phyloP scores from a whole-genome alignment of 2,329 filamentous ascomycete genomes.

The Phialocephala sp. region DNA sequence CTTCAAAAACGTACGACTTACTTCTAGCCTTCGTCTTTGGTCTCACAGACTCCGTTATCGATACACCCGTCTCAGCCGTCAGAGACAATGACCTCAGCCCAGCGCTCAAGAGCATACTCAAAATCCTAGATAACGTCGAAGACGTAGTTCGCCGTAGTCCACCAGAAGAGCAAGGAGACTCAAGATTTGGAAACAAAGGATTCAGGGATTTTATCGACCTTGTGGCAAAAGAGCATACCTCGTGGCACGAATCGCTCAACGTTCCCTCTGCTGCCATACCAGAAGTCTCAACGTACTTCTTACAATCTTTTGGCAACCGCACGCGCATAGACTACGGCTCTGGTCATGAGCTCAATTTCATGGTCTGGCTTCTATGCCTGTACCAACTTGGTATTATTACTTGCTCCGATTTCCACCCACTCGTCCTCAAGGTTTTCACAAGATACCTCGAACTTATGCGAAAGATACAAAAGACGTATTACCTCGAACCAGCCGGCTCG shows the following conservation, averaged over 20 bases:
- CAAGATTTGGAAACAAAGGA: conserved; percentile 91
- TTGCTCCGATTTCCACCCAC: conserved; percentile 68
- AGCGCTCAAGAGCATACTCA: conserved; percentile 66
- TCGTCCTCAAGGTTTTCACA: conserved; percentile 80
- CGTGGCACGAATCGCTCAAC: conserved; percentile 70
- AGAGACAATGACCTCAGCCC: conserved; percentile 62
- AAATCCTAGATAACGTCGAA: conserved; percentile 73
- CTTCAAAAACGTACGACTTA: conserved; percentile 76
- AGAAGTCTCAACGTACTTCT: conserved; percentile 81
- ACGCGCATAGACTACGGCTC: conserved; percentile 94
- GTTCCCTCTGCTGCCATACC: conserved; percentile 60
- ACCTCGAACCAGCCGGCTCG: conserved; percentile 94
- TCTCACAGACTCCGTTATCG: conserved; percentile 80
- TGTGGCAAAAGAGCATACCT: conserved; percentile 54
- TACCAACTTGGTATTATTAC: conserved; percentile 76
- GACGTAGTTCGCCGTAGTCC: conserved; percentile 71
- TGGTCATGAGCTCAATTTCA: conserved; percentile 96
- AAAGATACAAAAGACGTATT: conserved; percentile 86
- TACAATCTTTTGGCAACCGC: conserved; percentile 84
- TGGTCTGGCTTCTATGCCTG: conserved; percentile 94
- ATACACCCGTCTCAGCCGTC: conserved; percentile 69
- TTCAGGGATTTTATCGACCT: conserved; percentile 84
- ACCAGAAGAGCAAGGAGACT: conserved; percentile 84
- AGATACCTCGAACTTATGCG: conserved; percentile 89
- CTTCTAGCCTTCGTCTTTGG: conserved; percentile 86